Conservation (phyloP, 768 basidiomycete species). For the Neoboletus brunneissimus region DNA sequence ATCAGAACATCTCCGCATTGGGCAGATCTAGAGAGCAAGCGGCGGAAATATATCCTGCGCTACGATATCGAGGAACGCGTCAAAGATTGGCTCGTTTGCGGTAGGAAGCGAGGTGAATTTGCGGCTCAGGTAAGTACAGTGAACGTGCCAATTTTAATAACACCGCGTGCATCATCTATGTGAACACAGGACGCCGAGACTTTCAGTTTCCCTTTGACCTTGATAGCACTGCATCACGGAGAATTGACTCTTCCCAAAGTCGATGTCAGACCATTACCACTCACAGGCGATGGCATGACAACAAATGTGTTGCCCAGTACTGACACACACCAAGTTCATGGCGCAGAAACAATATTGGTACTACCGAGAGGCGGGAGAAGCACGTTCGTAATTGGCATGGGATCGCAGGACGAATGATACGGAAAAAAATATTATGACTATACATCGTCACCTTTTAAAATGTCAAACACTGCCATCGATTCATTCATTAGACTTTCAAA, state of each 20-base stretch:
- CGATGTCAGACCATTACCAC: conserved; percentile 56
- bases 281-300: conserved; percentile 53
- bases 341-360: conserved; percentile 77
- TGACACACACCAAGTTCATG: conserved; percentile 83
- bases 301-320: conserved; percentile 58
- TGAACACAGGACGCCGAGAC: conserved; percentile 56
- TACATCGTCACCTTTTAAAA: not conserved
- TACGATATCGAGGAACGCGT: conserved; percentile 82
- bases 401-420: conserved; percentile 29
- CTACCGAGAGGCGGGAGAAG: conserved; percentile 79
- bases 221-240: conserved; percentile 88
- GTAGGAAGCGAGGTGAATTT: conserved; percentile 84
- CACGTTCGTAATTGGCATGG: conserved; percentile 80
- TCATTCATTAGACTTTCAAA: not conserved
- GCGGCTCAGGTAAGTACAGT: conserved; percentile 54
- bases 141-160: not conserved
- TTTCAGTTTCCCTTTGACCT: conserved; percentile 59
- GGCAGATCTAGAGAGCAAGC: conserved; percentile 49
- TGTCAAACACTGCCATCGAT: not conserved
- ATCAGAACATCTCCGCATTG: conserved; percentile 79
- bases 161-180: not conserved
- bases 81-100: conserved; percentile 88
- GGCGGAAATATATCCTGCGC: conserved; percentile 53
- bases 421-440: not conserved
- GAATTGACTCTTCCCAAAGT: conserved; percentile 76